A percentile compares a stretch with the other conserved stretches of the same genome.
These are phyloP conservation scores for Hygrophila difformis DNA, from an alignment of 257 asterid genomes.

Conservation along the genomic window DNA sequence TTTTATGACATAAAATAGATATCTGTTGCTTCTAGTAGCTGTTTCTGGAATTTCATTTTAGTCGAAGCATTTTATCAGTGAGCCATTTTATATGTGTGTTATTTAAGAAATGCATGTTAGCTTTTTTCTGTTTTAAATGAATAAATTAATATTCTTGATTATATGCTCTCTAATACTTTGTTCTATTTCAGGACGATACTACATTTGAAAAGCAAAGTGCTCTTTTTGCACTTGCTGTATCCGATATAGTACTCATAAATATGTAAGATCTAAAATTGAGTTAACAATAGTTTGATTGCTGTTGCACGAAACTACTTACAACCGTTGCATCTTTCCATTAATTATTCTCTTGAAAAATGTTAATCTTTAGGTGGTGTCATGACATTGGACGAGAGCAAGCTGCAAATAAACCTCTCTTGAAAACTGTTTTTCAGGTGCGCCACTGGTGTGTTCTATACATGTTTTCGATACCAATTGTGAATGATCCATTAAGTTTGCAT, in stretches of 20 bases:
- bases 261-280: constrained; percentile 48
- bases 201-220: constrained; percentile 97
- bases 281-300: neutral
- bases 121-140: constrained; percentile 1
- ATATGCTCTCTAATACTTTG: constrained; percentile 8
- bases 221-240: constrained; percentile 96
- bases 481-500: constrained; percentile 14
- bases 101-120: neutral
- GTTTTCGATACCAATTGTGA: constrained; percentile 1
- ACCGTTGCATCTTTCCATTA: neutral
- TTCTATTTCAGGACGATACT: constrained; percentile 71
- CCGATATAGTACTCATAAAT: constrained; percentile 93
- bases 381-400: constrained; percentile 99
- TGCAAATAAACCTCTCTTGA: constrained; percentile 88
- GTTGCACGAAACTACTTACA: too few species aligned
- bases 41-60: too few species aligned
- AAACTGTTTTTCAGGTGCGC: constrained; percentile 90
- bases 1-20: too few species aligned
- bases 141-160: constrained; percentile 5
- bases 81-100: neutral
- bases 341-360: neutral
- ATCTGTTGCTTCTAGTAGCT: too few species aligned
- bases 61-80: neutral
- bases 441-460: constrained; percentile 1
- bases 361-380: constrained; percentile 85